Evolutionary conservation across 805 yeast species (phyloP), one percentile per base, ranked within the genome.

Genomic region (Candida insectalens): DNA sequence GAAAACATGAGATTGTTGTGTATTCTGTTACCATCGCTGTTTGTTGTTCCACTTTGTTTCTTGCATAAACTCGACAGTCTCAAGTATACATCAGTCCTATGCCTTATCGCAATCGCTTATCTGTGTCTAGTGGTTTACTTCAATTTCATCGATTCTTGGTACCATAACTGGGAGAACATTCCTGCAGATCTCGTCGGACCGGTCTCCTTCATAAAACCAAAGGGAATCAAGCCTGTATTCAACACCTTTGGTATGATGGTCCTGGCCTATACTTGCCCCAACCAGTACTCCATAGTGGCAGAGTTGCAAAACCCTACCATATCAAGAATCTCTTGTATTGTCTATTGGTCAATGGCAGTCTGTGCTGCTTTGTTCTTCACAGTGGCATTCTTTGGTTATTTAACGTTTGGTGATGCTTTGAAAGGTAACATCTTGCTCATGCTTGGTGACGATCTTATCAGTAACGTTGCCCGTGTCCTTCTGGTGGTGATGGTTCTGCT

Each of bases 221-320:
- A 68, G 26, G 63, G 66, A 17, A 39, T 56, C 20, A 59, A 58
- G 33, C 68, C 70, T 1, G 50, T 72, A 6, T 57, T 79, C 37
- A 67, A 80, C 17, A 74, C 85, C 6, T 77, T 83, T 46, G 81
- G 83, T 18, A 77, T 83, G 36, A 69, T 82, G 25, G 77, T 83
- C 10, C 78, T 83, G 55, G 92, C 94, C 2, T 83, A 70, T 54
- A 81, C 89, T 1, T 85, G 92, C 33, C 89, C 83, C 59, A 83
- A 81, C 55, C 73, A 82, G 65, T 80, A 77, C 51, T 76, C 85
- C 7, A 79, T 83, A 34, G 71, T 78, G 47, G 77, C 79, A 47
- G 94, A 83, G 53, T 60, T 81, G 41, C 57, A 69, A 27, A 67
- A 73, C 42, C 69, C 72, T 31, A 57, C 71, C 3, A 57, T 76